phyloP scores from a whole-genome alignment of 345 rosid species.

The Arabidopsis thaliana region DNA sequence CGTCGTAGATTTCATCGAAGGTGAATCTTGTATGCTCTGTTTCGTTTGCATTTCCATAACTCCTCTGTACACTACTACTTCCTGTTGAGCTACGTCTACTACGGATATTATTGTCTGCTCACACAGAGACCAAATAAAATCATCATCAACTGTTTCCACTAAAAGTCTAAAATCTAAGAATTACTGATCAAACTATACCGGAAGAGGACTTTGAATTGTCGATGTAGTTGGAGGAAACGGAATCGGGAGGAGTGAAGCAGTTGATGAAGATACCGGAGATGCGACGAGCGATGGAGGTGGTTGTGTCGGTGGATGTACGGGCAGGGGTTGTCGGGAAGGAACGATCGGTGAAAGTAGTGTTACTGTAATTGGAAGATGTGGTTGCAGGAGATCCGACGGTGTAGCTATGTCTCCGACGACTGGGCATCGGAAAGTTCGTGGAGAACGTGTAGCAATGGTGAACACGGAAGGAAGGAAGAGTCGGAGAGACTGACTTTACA shows the following conservation, averaged over 20 bases:
- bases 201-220: constrained; percentile 10
- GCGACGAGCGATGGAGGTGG: constrained; percentile 54
- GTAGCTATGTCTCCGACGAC: constrained; percentile 51
- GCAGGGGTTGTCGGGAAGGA: constrained; percentile 32
- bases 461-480: constrained; percentile 14
- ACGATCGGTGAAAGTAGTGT: constrained; percentile 39
- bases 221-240: constrained; percentile 44
- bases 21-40: constrained; percentile 60
- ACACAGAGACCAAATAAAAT: neutral
- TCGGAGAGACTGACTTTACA: constrained; percentile 25
- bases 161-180: neutral
- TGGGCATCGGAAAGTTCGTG: constrained; percentile 29
- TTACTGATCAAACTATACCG: neutral
- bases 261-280: constrained; percentile 61
- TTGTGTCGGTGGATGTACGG: constrained; percentile 37
- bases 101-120: constrained; percentile 47
- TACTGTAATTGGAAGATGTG: constrained; percentile 40
- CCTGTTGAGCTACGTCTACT: constrained; percentile 53
- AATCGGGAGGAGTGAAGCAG: constrained; percentile 78
- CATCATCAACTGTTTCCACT: neutral
- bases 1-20: constrained; percentile 64
- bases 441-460: neutral
- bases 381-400: constrained; percentile 49
- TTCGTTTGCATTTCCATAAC: constrained; percentile 45
- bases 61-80: constrained; percentile 41